These are phyloP conservation scores for Blastocystis sp. DNA, from an alignment of 352 stramenopile genomes.

Conservation along the genomic window DNA sequence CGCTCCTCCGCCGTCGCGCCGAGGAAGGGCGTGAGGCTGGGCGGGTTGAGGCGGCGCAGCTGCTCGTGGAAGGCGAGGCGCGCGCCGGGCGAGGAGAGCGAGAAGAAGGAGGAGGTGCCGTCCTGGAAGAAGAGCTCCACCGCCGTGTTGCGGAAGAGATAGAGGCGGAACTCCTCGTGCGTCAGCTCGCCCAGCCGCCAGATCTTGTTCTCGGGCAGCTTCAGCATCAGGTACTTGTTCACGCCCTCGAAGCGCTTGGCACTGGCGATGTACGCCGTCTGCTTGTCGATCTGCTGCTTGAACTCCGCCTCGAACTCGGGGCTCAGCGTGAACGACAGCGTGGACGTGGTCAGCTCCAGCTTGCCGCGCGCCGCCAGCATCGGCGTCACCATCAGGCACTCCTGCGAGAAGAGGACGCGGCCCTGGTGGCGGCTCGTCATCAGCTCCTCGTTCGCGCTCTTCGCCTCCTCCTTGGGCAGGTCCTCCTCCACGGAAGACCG, in stretches of 20 bases:
- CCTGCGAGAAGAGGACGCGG: conserved; percentile 12
- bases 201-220: conserved; percentile 64
- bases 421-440: neutral
- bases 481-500: conserved; percentile 43
- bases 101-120: conserved; percentile 59
- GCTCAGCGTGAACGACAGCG: conserved; percentile 52
- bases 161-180: conserved; percentile 63
- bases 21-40: conserved; percentile 55
- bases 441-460: conserved; percentile 42
- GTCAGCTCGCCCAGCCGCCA: conserved; percentile 59
- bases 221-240: conserved; percentile 67
- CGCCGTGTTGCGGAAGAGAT: conserved; percentile 64
- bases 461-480: conserved; percentile 31
- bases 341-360: conserved; percentile 47
- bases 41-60: conserved; percentile 16
- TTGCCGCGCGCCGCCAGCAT: conserved; percentile 50
- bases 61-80: conserved; percentile 41
- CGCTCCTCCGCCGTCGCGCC: conserved; percentile 47
- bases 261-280: conserved; percentile 4
- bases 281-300: conserved; percentile 61
- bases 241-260: conserved; percentile 46
- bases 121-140: conserved; percentile 71
- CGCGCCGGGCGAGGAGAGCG: neutral
- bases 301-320: conserved; percentile 59
- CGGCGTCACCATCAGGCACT: conserved; percentile 42